These are phyloP conservation scores for Hyphodiscus sp. DNA, from an alignment of 2,329 filamentous ascomycete species.

Conservation along the genomic window DNA sequence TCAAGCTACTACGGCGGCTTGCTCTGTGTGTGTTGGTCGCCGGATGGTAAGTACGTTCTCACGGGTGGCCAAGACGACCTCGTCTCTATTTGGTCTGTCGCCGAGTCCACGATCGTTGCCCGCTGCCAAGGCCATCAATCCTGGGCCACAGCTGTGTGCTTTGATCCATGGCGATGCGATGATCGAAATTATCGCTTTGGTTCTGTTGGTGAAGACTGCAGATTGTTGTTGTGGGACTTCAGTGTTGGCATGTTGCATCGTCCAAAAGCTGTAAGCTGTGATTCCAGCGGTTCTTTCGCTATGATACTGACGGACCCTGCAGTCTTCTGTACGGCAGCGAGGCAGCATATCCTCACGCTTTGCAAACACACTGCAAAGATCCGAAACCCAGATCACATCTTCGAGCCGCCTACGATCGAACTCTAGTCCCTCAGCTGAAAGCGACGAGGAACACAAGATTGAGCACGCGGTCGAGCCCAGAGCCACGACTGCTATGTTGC, in stretches of 20 bases:
- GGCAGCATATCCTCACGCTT: slow-evolving; percentile 44
- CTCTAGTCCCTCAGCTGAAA: slow-evolving; percentile 53
- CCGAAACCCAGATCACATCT: slow-evolving; percentile 56
- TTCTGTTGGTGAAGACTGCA: slow-evolving; percentile 89
- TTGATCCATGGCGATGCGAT: slow-evolving; percentile 96
- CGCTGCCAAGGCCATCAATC: slow-evolving; percentile 93
- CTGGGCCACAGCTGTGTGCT: slow-evolving; percentile 89
- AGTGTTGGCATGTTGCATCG: slow-evolving; percentile 93
- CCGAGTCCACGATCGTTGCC: slow-evolving; percentile 77
- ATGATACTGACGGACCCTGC: slow-evolving; percentile 10
- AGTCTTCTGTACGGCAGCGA: slow-evolving; percentile 51
- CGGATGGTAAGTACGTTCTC: slow-evolving; percentile 90
- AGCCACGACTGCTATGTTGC: slow-evolving; percentile 75
- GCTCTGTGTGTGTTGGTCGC: slow-evolving; percentile 93
- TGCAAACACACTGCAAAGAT: slow-evolving; percentile 42
- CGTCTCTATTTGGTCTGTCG: slow-evolving; percentile 89
- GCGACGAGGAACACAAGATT: slow-evolving; percentile 52
- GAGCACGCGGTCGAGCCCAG: slow-evolving; percentile 82
- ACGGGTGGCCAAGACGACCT: slow-evolving; percentile 95
- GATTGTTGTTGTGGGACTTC: slow-evolving; percentile 93
- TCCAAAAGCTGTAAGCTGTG: slow-evolving; percentile 66
- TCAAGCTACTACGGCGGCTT: slow-evolving; percentile 91
- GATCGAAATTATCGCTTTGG: slow-evolving; percentile 93
- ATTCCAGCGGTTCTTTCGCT: background rate
- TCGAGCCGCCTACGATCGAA: slow-evolving; percentile 61